These are phyloP conservation scores for Rosa lucieae DNA, from an alignment of 306 rosid genomes.

Conservation along the genomic window DNA sequence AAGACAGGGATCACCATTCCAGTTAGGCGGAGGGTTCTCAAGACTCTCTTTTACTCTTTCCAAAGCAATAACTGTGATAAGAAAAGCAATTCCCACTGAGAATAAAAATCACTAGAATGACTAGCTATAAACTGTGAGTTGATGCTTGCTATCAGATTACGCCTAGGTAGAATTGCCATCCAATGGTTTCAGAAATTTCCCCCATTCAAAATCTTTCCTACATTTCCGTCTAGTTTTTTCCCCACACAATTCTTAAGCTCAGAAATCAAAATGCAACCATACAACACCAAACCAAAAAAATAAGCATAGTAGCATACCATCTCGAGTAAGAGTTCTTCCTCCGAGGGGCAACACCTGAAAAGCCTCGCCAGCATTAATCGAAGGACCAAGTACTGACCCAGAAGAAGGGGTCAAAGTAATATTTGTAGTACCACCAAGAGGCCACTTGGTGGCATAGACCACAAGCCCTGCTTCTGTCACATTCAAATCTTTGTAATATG, in stretches of 20 bases:
- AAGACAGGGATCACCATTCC: constrained; percentile 94
- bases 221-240: background rate
- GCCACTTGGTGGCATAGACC: constrained; percentile 79
- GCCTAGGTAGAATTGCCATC: background rate
- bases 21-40: constrained; percentile 64
- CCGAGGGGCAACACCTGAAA: constrained; percentile 57
- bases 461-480: constrained; percentile 60
- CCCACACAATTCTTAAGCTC: background rate
- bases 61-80: constrained; percentile 66
- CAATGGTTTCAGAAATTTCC: background rate
- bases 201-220: background rate
- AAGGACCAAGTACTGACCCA: constrained; percentile 59
- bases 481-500: constrained; percentile 55
- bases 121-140: background rate
- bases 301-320: constrained; percentile 49
- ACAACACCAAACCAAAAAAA: background rate
- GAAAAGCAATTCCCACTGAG: constrained; percentile 16
- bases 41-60: constrained; percentile 45
- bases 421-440: constrained; percentile 66
- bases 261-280: background rate
- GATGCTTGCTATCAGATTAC: background rate
- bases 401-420: constrained; percentile 60
- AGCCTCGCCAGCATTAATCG: constrained; percentile 81
- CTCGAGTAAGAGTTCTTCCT: constrained; percentile 73
- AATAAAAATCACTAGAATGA: background rate